Evolutionary conservation across 1,284 basidiomycete species (phyloP).

Genomic region (Apiotrichum laibachii): DNA sequence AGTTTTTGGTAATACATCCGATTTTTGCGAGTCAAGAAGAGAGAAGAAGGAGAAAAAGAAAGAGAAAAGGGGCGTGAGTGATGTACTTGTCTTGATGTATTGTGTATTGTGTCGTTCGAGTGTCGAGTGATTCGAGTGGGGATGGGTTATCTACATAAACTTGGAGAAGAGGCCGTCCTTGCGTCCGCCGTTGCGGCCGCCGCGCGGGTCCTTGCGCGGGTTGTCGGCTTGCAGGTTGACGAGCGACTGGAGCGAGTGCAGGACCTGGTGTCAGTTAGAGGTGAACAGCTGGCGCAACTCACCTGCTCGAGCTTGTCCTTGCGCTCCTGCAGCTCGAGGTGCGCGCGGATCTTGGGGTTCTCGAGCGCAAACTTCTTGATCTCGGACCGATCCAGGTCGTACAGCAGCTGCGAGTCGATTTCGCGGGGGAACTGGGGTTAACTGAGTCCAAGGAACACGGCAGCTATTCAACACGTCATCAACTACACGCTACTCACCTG

Average conservation of each 20-base stretch:
- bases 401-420: conserved; percentile 90
- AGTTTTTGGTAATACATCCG: too few relatives aligned
- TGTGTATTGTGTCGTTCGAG: neutral
- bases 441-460: too few relatives aligned
- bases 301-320: conserved; percentile 98
- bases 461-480: too few relatives aligned
- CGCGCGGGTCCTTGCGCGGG: conserved; percentile 53
- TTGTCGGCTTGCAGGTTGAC: conserved; percentile 74
- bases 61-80: too few relatives aligned
- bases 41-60: too few relatives aligned
- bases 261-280: conserved; percentile 62
- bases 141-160: conserved; percentile 28
- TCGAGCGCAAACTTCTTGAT: conserved; percentile 85
- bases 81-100: too few relatives aligned
- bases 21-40: too few relatives aligned
- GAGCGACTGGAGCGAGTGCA: conserved; percentile 82
- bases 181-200: neutral
- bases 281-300: conserved; percentile 14
- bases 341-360: conserved; percentile 78
- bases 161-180: conserved; percentile 47
- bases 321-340: conserved; percentile 92
- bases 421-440: conserved; percentile 94
- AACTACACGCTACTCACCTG: conserved; percentile 58
- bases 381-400: conserved; percentile 82
- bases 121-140: too few relatives aligned